Conservation (phyloP, 257 asterid species). For the Solanum paucissectum region DNA sequence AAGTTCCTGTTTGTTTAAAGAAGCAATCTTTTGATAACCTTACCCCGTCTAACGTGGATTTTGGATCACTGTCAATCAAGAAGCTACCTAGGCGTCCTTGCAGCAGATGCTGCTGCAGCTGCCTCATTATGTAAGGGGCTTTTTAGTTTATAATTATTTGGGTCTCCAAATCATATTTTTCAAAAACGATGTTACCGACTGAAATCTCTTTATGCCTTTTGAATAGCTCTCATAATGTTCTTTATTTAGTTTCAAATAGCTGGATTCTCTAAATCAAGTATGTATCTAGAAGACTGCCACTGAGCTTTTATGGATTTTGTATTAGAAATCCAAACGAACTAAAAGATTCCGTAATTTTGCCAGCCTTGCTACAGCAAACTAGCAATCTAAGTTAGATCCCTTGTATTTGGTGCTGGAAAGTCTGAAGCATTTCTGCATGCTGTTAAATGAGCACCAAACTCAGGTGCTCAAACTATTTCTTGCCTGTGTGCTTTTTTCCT, state of each 20-base stretch:
- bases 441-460: conserved; percentile 64
- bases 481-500: conserved; percentile 27
- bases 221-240: not conserved
- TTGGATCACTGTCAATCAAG: not conserved
- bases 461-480: conserved; percentile 55
- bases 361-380: not conserved
- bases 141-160: not conserved
- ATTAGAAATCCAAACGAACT: not conserved
- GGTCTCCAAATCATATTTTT: not conserved
- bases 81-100: not conserved
- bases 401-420: conserved; percentile 39
- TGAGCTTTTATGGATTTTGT: not conserved
- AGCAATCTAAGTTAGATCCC: not conserved
- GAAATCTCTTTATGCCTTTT: not conserved
- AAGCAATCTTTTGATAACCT: not conserved
- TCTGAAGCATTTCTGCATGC: conserved; percentile 93
- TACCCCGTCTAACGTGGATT: not conserved
- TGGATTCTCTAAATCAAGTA: not conserved
- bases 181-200: not conserved
- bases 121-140: not conserved
- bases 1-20: not conserved
- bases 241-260: not conserved
- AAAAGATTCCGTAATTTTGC: not conserved
- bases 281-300: not conserved
- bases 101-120: not conserved